phyloP scores from a whole-genome alignment of 2,329 filamentous ascomycete genomes.

The Albifimbria verrucaria region DNA sequence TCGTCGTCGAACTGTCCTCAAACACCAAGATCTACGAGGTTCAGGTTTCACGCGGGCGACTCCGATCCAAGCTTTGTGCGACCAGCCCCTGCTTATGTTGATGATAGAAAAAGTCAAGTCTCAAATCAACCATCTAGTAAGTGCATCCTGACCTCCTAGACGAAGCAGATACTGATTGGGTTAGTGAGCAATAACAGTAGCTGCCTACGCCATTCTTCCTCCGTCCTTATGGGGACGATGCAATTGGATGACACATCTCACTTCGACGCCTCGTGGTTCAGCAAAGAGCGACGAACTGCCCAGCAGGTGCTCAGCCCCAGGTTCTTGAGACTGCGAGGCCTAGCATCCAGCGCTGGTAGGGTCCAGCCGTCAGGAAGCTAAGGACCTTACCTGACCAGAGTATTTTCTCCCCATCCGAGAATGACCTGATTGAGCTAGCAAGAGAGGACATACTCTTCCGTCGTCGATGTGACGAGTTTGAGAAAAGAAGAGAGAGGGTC shows the following conservation, averaged over 20 bases:
- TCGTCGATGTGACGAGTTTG: slow-evolving; percentile 21
- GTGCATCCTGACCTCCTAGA: slow-evolving; percentile 1
- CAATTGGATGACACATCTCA: neutral
- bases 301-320: slow-evolving; percentile 8
- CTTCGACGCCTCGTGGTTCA: neutral
- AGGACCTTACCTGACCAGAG: slow-evolving; percentile 10
- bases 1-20: slow-evolving; percentile 19
- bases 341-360: slow-evolving; percentile 11
- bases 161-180: neutral
- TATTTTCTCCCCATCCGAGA: slow-evolving; percentile 24
- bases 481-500: slow-evolving; percentile 24
- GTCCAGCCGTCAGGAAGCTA: neutral
- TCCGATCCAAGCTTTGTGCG: slow-evolving; percentile 2
- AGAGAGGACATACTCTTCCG: slow-evolving; percentile 26
- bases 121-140: neutral
- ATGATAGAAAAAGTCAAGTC: slow-evolving; percentile 1
- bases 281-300: neutral
- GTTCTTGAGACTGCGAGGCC: slow-evolving; percentile 18
- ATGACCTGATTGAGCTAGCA: slow-evolving; percentile 26
- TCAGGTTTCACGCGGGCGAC: slow-evolving; percentile 7
- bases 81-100: slow-evolving; percentile 14
- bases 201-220: neutral
- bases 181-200: neutral
- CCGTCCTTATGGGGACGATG: neutral
- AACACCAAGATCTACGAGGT: slow-evolving; percentile 21